Evolutionary conservation across 225 moss, liverwort and hornwort species (phyloP).

Genomic region (Antitrichia curtipendula): DNA sequence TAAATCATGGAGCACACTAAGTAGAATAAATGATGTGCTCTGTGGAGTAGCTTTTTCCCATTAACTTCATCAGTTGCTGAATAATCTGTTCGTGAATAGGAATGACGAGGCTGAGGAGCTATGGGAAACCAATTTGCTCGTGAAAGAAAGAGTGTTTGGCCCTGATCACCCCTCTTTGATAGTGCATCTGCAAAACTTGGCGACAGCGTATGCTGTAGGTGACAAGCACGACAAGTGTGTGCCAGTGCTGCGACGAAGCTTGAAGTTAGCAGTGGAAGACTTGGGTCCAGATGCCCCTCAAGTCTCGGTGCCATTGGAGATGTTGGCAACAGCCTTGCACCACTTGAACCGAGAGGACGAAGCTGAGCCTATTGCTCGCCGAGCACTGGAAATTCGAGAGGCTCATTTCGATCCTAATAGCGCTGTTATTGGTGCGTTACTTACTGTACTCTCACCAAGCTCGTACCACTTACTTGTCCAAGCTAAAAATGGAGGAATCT

Average conservation of each 20-base stretch:
- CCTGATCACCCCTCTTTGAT: conserved; percentile 58
- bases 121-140: conserved; percentile 64
- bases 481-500: background rate
- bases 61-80: background rate
- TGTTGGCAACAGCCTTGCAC: conserved; percentile 79
- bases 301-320: conserved; percentile 65
- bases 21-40: background rate
- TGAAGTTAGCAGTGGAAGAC: conserved; percentile 55
- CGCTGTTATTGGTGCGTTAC: conserved; percentile 50
- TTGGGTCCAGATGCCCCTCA: conserved; percentile 69
- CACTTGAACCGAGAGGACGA: conserved; percentile 60
- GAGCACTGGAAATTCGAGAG: conserved; percentile 71
- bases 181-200: conserved; percentile 78
- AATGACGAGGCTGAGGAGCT: conserved; percentile 70
- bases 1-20: background rate
- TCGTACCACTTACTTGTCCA: background rate
- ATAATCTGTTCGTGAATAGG: conserved; percentile 17
- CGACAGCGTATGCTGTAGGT: conserved; percentile 56
- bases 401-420: conserved; percentile 53
- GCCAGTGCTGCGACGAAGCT: conserved; percentile 58
- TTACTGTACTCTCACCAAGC: background rate
- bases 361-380: conserved; percentile 80
- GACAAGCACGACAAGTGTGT: conserved; percentile 58
- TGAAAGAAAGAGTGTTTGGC: conserved; percentile 53
- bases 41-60: background rate